Evolutionary conservation across 768 basidiomycete genomes (phyloP), one percentile per base, ranked within the genome.

Genomic region (Suillus hirtellus): DNA sequence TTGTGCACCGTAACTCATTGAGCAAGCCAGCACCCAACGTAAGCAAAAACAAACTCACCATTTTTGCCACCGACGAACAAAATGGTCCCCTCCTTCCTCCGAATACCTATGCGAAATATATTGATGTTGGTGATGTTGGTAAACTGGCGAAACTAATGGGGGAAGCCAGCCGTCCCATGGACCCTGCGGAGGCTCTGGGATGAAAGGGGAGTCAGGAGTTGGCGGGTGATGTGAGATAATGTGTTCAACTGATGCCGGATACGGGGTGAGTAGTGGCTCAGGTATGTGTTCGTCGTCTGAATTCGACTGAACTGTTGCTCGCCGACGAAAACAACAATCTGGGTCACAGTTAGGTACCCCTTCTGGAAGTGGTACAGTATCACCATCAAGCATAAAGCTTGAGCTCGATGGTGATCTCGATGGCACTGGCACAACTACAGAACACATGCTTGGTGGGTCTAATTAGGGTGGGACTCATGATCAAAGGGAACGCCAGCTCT

Each of bases 61-160:
- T 58, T 17, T 40, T 27, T 58, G 56, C 56, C 38, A 58, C 40
- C 56, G 38, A 58, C 56, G 56, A 27, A 58, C 4, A 19, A 58
- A 42, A 58, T 58, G 56, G 17, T 58, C 24, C 1, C 31, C 56
- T 27, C 15, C 38, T 56, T 56, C 38, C 38, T 56, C 55, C 19
- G 9, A 40, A 24, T 8, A 3, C 8, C 8, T 27, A 7, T 31
- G 15, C 27, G 40, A 10, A 19, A 58, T 12, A 1, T 4, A 38
- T 24, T 3, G 14, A 56, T 1, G 8, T 4, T 27, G 8, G 15
- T 0, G 15, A 56, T 1, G 8, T 4, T 27, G 8, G 15, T 1
- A 15, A 24, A 24, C 37, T 27, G 56, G 24, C 11, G 56, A 19
- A 42, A 8, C 6, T 19, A 11, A 12, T 10, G 1, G 1, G 15